Evolutionary conservation across 2,329 filamentous ascomycete species (phyloP).

Genomic region (Talaromyces sp.): DNA sequence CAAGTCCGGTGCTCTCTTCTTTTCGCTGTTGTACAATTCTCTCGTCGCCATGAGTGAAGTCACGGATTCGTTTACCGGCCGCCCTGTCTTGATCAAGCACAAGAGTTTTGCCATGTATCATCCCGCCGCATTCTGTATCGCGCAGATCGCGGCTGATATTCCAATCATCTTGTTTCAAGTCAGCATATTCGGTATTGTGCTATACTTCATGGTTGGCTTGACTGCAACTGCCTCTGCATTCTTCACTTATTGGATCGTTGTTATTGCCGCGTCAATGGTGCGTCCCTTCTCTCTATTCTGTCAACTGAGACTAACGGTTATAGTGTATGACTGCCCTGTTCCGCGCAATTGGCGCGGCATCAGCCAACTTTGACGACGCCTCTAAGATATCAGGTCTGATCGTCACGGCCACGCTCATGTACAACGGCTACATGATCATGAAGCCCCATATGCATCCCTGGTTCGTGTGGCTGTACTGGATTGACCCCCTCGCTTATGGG

Average conservation of each 20-base stretch:
- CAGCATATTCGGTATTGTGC: conserved; percentile 53
- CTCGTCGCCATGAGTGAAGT: conserved; percentile 65
- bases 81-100: conserved; percentile 58
- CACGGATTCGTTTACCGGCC: conserved; percentile 58
- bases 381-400: conserved; percentile 50
- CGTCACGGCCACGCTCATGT: conserved; percentile 38
- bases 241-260: conserved; percentile 59
- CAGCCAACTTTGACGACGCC: conserved; percentile 56
- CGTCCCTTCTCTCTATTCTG: conserved; percentile 23
- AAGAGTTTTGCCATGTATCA: conserved; percentile 57
- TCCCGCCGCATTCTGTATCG: conserved; percentile 46
- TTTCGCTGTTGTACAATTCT: conserved; percentile 60
- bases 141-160: conserved; percentile 48
- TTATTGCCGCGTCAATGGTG: conserved; percentile 52
- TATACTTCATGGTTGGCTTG: conserved; percentile 64
- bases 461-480: conserved; percentile 47
- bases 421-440: conserved; percentile 44
- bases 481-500: conserved; percentile 37
- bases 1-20: conserved; percentile 62
- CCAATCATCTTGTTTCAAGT: conserved; percentile 59
- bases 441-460: conserved; percentile 52
- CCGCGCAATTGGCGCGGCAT: conserved; percentile 54
- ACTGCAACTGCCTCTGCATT: conserved; percentile 51
- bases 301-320: background rate
- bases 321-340: conserved; percentile 58